phyloP scores from a whole-genome alignment of 2,329 filamentous ascomycete genomes.

The Pseudogymnoascus verrucosus region DNA sequence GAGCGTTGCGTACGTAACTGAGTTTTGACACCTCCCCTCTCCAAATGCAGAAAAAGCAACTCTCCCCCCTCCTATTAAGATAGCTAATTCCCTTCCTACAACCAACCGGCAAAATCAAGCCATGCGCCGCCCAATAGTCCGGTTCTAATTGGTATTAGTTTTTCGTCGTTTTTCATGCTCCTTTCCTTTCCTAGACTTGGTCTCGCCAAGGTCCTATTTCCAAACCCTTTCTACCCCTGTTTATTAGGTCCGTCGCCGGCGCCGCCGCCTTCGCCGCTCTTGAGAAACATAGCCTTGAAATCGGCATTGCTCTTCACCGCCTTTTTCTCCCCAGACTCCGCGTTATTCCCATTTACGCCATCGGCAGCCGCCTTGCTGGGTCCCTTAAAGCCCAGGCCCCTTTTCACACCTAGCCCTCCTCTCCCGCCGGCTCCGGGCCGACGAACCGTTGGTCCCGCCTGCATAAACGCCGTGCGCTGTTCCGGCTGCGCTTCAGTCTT shows the following conservation, averaged over 20 bases:
- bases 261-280: background rate
- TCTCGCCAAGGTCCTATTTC: background rate
- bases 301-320: constrained; percentile 47
- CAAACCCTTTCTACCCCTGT: background rate
- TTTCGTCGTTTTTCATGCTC: constrained; percentile 4
- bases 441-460: constrained; percentile 23
- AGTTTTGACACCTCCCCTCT: background rate
- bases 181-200: background rate
- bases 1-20: background rate
- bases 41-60: constrained; percentile 4
- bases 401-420: constrained; percentile 31
- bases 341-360: constrained; percentile 16
- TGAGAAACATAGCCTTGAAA: constrained; percentile 40
- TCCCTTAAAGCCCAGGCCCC: constrained; percentile 26
- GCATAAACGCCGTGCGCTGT: constrained; percentile 18
- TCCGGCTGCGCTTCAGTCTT: constrained; percentile 34
- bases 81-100: background rate
- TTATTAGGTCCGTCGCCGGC: background rate
- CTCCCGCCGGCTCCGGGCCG: constrained; percentile 28
- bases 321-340: constrained; percentile 19
- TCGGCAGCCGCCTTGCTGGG: constrained; percentile 8
- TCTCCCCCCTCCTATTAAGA: background rate
- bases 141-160: constrained; percentile 7
- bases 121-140: constrained; percentile 3
- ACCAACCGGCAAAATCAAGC: background rate